phyloP scores from a whole-genome alignment of 306 rosid genomes.

The Begonia loranthoides region DNA sequence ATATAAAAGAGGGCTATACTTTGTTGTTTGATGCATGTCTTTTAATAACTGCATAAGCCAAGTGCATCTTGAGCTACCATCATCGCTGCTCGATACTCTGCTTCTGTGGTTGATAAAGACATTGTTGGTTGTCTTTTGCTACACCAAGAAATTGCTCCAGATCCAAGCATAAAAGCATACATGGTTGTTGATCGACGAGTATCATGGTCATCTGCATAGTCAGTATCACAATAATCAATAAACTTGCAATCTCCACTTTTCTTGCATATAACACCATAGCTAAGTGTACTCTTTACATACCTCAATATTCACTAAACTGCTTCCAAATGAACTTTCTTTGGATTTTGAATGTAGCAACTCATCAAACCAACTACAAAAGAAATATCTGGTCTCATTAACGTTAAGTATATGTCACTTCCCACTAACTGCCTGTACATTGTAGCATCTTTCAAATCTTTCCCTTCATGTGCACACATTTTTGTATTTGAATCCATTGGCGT shows the following conservation, averaged over 20 bases:
- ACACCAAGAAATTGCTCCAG: neutral
- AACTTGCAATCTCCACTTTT: neutral
- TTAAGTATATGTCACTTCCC: conserved; percentile 6
- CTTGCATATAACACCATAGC: neutral
- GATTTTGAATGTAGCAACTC: neutral
- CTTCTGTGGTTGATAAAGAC: no score
- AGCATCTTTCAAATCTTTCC: conserved; percentile 5
- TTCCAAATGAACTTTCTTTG: neutral
- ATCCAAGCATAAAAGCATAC: neutral
- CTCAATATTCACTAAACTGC: neutral
- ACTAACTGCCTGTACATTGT: neutral
- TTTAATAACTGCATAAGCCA: neutral
- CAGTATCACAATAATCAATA: neutral
- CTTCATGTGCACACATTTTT: conserved; percentile 7
- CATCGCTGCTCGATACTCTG: neutral
- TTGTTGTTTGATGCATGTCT: neutral
- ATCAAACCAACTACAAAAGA: conserved; percentile 1
- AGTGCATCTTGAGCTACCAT: neutral
- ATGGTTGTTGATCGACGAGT: neutral
- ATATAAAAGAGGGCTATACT: neutral
- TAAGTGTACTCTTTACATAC: conserved; percentile 1
- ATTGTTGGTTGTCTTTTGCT: conserved; percentile 2
- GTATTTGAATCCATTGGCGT: conserved; percentile 3
- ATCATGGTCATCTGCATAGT: neutral
- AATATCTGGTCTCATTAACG: neutral